Conservation (phyloP, 2,329 filamentous ascomycete genomes). For the Pseudogymnoascus sp. region DNA sequence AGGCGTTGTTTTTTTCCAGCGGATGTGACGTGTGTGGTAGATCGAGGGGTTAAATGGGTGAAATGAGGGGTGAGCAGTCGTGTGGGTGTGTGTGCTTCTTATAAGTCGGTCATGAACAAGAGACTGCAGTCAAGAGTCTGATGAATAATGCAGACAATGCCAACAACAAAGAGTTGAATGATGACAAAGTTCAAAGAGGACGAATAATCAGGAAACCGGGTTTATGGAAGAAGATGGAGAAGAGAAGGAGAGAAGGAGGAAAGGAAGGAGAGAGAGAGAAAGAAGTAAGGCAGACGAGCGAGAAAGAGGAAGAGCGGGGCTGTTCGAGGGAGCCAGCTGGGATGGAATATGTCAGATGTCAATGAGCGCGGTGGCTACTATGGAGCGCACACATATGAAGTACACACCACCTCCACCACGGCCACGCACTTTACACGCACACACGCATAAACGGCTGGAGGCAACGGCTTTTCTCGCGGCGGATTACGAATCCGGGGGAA, state of each 20-base stretch:
- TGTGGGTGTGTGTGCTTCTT: background rate
- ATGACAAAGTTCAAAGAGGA: background rate
- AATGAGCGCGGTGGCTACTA: slow-evolving; percentile 2
- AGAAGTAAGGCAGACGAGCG: background rate
- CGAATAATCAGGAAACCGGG: background rate
- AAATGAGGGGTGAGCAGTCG: background rate
- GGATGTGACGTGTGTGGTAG: background rate
- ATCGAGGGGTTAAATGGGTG: background rate
- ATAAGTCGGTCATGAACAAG: slow-evolving; percentile 4
- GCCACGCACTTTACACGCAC: background rate
- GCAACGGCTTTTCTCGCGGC: background rate
- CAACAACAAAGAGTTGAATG: background rate
- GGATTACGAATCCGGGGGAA: background rate
- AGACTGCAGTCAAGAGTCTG: background rate
- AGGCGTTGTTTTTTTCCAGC: background rate
- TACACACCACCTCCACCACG: background rate
- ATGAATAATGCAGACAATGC: slow-evolving; percentile 1
- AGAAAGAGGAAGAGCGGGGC: slow-evolving; percentile 1
- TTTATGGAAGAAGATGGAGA: background rate
- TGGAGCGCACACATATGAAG: background rate
- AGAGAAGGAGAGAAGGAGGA: background rate
- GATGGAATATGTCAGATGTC: slow-evolving; percentile 5
- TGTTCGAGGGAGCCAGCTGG: background rate
- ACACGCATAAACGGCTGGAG: background rate
- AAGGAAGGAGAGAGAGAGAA: background rate